These are phyloP conservation scores for Linnemannia exigua DNA, from an alignment of 192 early-diverging fungal genomes.

Conservation along the genomic window DNA sequence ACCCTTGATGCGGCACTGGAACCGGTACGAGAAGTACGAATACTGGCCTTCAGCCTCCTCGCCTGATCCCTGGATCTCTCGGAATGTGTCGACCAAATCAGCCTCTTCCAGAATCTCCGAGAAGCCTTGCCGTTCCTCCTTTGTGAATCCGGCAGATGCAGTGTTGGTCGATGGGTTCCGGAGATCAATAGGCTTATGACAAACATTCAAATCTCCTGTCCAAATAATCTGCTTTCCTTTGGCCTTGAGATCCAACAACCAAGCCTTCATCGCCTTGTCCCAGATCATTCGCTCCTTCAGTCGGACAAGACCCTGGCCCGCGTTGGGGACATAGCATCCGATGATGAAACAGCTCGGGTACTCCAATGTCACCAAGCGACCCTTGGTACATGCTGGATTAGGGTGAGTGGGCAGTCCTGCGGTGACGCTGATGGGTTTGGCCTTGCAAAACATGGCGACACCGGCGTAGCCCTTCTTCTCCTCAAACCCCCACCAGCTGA, in stretches of 20 bases:
- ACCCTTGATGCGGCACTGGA: conserved; percentile 74
- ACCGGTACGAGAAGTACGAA: conserved; percentile 87
- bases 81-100: conserved; percentile 77
- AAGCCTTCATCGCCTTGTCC: conserved; percentile 74
- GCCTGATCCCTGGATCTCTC: conserved; percentile 78
- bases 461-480: conserved; percentile 89
- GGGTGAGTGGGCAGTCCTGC: conserved; percentile 72
- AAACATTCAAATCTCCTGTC: conserved; percentile 89
- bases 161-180: conserved; percentile 80
- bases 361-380: conserved; percentile 80
- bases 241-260: conserved; percentile 75
- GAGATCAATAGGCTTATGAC: conserved; percentile 82
- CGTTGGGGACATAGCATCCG: conserved; percentile 85
- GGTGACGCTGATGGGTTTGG: conserved; percentile 72
- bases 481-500: conserved; percentile 77
- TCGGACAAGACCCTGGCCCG: conserved; percentile 78
- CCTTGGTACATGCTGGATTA: conserved; percentile 62
- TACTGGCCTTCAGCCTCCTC: conserved; percentile 64
- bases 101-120: conserved; percentile 67
- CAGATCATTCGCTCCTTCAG: conserved; percentile 76
- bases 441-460: conserved; percentile 83
- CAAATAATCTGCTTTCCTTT: conserved; percentile 81
- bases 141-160: conserved; percentile 86
- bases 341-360: conserved; percentile 77
- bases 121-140: conserved; percentile 85